Base-by-base conservation (phyloP, 495 filamentous ascomycete genomes). In the Xylaria nigripes region DNA sequence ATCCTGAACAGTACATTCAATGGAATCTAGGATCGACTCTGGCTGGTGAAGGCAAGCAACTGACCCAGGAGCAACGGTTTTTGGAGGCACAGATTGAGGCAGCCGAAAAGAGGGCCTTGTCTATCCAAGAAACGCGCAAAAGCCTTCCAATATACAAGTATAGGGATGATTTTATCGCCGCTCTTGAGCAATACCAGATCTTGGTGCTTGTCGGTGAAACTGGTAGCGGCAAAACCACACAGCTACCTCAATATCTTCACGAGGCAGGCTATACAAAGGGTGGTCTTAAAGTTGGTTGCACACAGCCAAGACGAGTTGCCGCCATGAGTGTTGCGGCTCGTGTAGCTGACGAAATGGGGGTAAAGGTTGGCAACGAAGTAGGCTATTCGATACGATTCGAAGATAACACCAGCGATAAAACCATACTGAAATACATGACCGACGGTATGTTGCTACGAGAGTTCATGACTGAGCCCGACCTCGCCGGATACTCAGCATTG, bases 361-460 rank as follows among this genome's bases (percentile, higher is more conserved):
- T 89, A 30, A 91, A 87, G 67, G 68, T 97, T 16, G 93, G 93
- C 1, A 89, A 90, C 59, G 89, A 95, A 63, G 92, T 96, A 29
- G 93, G 93, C 30, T 98, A 98, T 67, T 84, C 87, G 2, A 96
- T 98, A 59, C 86, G 93, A 50, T 98, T 97, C 63, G 93, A 98
- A 62, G 90, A 98, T 67, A 82, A 83, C 42, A 96, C 93, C 0
- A 89, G 81, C 61, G 90, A 96, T 57, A 95, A 96, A 71, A 97
- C 93, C 0, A 77, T 91, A 38, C 69, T 98, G 23, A 95, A 96
- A 68, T 98, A 96, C 66, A 95, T 96, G 90, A 98, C 93, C 2
- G 93, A 98, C 66, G 93, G 93, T 56, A 96, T 97, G 90, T 76
- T 97, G 41, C 75, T 97, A 18, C 80, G 91, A 63, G 92, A 96